Evolutionary conservation across 2,329 filamentous ascomycete species (phyloP).

Genomic region (Cryoendolithus antarcticus): DNA sequence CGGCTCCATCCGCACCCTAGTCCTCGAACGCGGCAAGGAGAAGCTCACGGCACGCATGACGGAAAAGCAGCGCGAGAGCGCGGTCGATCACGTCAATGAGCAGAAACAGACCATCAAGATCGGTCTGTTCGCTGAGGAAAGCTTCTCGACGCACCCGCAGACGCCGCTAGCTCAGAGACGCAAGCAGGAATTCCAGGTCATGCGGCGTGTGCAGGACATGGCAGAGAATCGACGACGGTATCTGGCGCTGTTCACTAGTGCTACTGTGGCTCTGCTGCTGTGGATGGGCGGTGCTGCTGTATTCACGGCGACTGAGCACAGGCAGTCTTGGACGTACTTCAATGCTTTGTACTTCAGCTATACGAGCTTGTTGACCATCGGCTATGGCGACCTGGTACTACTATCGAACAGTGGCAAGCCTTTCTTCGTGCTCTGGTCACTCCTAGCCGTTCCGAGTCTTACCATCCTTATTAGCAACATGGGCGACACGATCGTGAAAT

Average conservation of each 20-base stretch:
- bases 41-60: constrained; percentile 39
- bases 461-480: constrained; percentile 44
- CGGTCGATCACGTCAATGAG: constrained; percentile 27
- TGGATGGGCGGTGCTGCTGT: constrained; percentile 40
- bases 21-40: constrained; percentile 38
- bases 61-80: constrained; percentile 35
- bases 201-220: constrained; percentile 33
- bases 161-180: constrained; percentile 26
- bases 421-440: constrained; percentile 46
- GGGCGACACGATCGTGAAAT: constrained; percentile 43
- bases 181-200: constrained; percentile 38
- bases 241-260: constrained; percentile 27
- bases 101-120: constrained; percentile 31
- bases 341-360: constrained; percentile 42
- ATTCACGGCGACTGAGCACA: constrained; percentile 22
- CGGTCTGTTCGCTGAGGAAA: constrained; percentile 26
- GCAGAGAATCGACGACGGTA: constrained; percentile 31
- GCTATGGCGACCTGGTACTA: constrained; percentile 40
- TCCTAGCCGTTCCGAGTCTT: constrained; percentile 42
- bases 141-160: constrained; percentile 31
- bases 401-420: constrained; percentile 39
- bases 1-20: constrained; percentile 38
- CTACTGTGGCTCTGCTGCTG: constrained; percentile 27
- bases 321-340: constrained; percentile 40
- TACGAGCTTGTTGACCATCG: constrained; percentile 41